phyloP scores from a whole-genome alignment of 257 asterid genomes.

The Rhazya stricta region DNA sequence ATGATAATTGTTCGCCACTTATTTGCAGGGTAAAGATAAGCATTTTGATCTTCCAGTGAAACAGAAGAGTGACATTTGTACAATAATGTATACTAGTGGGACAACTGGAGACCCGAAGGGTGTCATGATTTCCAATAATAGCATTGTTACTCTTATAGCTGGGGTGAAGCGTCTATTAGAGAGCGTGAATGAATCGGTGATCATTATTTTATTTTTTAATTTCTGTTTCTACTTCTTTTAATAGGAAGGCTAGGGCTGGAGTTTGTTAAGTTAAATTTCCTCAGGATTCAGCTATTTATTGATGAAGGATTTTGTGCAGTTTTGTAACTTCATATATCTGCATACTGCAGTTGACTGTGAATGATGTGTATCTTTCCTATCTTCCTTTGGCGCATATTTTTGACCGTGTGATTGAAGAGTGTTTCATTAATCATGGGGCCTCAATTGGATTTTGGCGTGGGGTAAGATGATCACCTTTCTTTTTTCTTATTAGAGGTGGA shows the following conservation, averaged over 20 bases:
- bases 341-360: constrained; percentile 48
- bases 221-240: not conserved
- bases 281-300: not conserved
- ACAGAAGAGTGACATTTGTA: constrained; percentile 73
- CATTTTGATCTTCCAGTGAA: constrained; percentile 78
- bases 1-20: not conserved
- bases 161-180: constrained; percentile 61
- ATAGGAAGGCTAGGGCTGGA: not conserved
- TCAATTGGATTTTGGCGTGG: constrained; percentile 99
- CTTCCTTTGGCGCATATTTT: constrained; percentile 98
- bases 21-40: constrained; percentile 63
- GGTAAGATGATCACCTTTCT: constrained; percentile 41
- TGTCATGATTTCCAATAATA: constrained; percentile 84
- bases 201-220: constrained; percentile 14
- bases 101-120: constrained; percentile 99
- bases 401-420: constrained; percentile 89
- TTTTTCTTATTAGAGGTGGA: not conserved
- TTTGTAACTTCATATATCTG: constrained; percentile 17
- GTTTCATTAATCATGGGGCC: constrained; percentile 68
- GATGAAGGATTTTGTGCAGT: not conserved
- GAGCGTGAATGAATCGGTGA: constrained; percentile 69
- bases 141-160: constrained; percentile 71
- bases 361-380: constrained; percentile 84
- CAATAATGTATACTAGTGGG: constrained; percentile 98
- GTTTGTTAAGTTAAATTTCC: not conserved